Evolutionary conservation across 1,139 yeast genomes (phyloP).

Genomic region (Taphrina sp.): DNA sequence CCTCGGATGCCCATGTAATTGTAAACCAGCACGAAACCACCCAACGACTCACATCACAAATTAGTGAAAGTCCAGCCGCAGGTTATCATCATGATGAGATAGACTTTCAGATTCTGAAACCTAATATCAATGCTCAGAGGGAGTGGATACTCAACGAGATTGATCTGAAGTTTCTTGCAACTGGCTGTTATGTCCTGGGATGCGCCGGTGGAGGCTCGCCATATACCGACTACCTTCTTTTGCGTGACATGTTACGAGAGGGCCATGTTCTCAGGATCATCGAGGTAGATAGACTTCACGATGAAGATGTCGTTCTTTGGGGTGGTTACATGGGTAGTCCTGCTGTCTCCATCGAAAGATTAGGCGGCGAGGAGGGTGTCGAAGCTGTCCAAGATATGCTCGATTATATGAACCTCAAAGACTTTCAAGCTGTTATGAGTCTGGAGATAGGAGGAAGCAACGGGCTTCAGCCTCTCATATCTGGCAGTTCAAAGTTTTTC

Average conservation of each 20-base stretch:
- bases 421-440: constrained; percentile 45
- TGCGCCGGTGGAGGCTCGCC: constrained; percentile 57
- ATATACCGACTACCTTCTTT: constrained; percentile 47
- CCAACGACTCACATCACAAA: not conserved
- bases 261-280: constrained; percentile 47
- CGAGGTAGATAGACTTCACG: constrained; percentile 40
- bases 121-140: constrained; percentile 44
- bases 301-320: constrained; percentile 46
- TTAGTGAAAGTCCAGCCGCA: not conserved
- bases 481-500: constrained; percentile 43
- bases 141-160: constrained; percentile 49
- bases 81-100: too few relatives aligned
- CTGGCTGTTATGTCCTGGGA: constrained; percentile 52
- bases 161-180: constrained; percentile 49
- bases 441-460: constrained; percentile 52
- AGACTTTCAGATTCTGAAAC: constrained; percentile 43
- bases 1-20: too few relatives aligned
- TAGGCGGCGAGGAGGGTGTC: constrained; percentile 42
- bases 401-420: constrained; percentile 40
- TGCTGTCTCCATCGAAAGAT: constrained; percentile 30
- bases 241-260: constrained; percentile 44
- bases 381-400: constrained; percentile 45
- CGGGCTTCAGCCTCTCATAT: constrained; percentile 47
- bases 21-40: not conserved
- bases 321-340: constrained; percentile 52